Conservation (phyloP, 2,329 filamentous ascomycete species). For the Alternaria arbusti region DNA sequence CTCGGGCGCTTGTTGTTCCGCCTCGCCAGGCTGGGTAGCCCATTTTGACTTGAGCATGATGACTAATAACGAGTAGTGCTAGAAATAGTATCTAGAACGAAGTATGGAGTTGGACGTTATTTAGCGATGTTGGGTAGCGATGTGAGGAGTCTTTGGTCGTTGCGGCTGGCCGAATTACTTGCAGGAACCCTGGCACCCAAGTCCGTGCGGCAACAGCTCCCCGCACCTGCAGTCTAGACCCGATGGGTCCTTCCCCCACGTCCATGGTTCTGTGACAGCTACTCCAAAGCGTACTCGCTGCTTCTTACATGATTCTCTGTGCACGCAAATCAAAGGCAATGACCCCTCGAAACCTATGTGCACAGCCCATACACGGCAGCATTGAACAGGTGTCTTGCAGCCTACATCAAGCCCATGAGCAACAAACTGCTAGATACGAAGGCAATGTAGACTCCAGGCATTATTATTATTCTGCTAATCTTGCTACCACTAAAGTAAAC, state of each 20-base stretch:
- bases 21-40: slow-evolving; percentile 31
- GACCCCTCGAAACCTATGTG: too few species aligned
- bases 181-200: slow-evolving; percentile 4
- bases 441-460: not conserved
- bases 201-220: slow-evolving; percentile 9
- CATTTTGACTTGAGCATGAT: slow-evolving; percentile 44
- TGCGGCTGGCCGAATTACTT: slow-evolving; percentile 2
- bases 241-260: not conserved
- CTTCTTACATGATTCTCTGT: not conserved
- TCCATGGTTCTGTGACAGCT: not conserved
- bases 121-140: not conserved
- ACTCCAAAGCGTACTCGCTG: not conserved
- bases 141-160: not conserved
- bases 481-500: rapidly evolving
- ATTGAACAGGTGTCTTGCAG: not conserved
- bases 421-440: rapidly evolving
- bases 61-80: not conserved
- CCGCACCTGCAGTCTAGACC: slow-evolving; percentile 11
- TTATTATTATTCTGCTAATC: not conserved
- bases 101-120: not conserved
- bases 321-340: too few species aligned
- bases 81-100: not conserved
- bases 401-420: not conserved
- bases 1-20: slow-evolving; percentile 7
- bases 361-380: not conserved